Evolutionary conservation across 2,329 filamentous ascomycete species (phyloP).

Genomic region (Penicillium sp.): DNA sequence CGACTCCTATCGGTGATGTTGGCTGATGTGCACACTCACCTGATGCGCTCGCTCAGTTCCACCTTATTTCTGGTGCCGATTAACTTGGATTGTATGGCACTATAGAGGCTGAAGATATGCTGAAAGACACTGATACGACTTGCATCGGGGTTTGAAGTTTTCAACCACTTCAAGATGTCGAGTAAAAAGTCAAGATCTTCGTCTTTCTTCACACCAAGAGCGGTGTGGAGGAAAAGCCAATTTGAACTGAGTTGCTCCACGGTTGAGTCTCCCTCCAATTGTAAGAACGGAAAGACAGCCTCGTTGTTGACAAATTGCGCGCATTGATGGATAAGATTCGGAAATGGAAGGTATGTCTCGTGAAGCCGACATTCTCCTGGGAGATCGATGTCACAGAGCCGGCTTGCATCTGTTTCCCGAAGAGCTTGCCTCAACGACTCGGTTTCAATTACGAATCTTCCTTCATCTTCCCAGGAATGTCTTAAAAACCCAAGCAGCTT

Average conservation of each 20-base stretch:
- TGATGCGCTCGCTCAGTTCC: not conserved
- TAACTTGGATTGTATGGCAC: slow-evolving; percentile 5
- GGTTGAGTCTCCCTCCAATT: not conserved
- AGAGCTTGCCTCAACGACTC: not conserved
- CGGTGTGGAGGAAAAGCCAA: slow-evolving; percentile 9
- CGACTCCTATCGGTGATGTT: not conserved
- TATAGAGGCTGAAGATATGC: slow-evolving; percentile 3
- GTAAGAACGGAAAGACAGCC: slow-evolving; percentile 6
- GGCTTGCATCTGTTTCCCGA: slow-evolving; percentile 1
- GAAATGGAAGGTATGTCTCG: slow-evolving; percentile 2
- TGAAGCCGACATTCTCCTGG: not conserved
- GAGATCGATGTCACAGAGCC: not conserved
- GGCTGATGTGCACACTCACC: not conserved
- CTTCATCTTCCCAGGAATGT: slow-evolving; percentile 5
- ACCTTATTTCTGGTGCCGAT: not conserved
- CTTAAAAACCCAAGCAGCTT: slow-evolving; percentile 8
- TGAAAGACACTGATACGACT: not conserved
- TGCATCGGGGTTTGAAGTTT: not conserved
- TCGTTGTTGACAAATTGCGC: not conserved
- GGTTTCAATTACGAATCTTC: not conserved
- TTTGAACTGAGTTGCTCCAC: slow-evolving; percentile 4
- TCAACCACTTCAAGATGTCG: slow-evolving; percentile 6
- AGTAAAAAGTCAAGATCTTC: slow-evolving; percentile 8
- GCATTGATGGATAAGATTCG: not conserved
- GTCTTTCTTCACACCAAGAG: slow-evolving; percentile 5